Conservation (phyloP, 805 yeast genomes). For the Maudiozyma barnettii region DNA sequence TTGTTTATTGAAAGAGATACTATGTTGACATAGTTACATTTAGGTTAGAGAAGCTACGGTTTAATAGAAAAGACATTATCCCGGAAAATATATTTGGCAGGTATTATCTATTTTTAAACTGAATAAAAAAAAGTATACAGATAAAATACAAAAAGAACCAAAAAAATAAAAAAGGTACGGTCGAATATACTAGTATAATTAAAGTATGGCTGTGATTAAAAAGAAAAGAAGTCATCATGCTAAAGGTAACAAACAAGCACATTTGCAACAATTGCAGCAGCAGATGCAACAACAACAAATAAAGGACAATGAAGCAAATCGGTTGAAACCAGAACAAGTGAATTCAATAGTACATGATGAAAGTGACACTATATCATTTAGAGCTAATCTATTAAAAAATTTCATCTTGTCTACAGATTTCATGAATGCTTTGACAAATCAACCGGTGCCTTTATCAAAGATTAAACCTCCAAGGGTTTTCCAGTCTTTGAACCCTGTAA, state of each 20-base stretch:
- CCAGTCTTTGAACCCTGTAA: not conserved
- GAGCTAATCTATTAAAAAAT: constrained; percentile 19
- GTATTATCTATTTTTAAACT: too few relatives aligned
- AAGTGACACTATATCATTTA: constrained; percentile 27
- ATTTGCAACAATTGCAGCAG: constrained; percentile 9
- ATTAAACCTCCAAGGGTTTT: constrained; percentile 13
- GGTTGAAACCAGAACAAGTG: constrained; percentile 23
- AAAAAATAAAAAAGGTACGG: too few relatives aligned
- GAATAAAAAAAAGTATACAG: too few relatives aligned
- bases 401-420: constrained; percentile 16
- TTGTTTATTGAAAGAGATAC: too few relatives aligned
- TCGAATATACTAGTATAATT: not conserved
- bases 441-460: constrained; percentile 15
- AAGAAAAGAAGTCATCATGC: constrained; percentile 20
- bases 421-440: constrained; percentile 18
- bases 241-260: constrained; percentile 11
- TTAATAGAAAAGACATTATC: too few relatives aligned
- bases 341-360: constrained; percentile 25
- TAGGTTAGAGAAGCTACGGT: too few relatives aligned
- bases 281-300: constrained; percentile 11
- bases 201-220: constrained; percentile 21
- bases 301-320: constrained; percentile 13
- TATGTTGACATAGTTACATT: too few relatives aligned
- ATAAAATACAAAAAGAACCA: not conserved
- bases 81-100: too few relatives aligned